phyloP scores from a whole-genome alignment of 1,284 basidiomycete genomes.

The Flammula alnicola region DNA sequence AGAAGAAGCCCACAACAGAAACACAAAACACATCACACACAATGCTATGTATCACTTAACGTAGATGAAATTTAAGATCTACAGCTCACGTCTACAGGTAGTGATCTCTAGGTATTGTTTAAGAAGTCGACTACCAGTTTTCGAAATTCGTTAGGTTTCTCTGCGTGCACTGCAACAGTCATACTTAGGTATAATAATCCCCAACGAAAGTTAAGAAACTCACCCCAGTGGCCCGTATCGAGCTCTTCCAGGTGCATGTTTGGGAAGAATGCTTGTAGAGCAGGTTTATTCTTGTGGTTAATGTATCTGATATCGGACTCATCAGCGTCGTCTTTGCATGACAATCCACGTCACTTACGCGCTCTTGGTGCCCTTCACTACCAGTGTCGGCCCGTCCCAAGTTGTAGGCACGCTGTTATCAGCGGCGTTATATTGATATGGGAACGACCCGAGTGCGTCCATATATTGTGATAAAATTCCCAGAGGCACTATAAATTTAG shows the following conservation, averaged over 20 bases:
- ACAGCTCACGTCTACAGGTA: too few species aligned
- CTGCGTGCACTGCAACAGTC: slow-evolving; percentile 28
- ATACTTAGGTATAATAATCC: not conserved
- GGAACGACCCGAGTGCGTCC: slow-evolving; percentile 75
- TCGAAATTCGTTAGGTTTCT: slow-evolving; percentile 28
- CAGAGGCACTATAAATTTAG: slow-evolving; percentile 77
- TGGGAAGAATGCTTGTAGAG: slow-evolving; percentile 29
- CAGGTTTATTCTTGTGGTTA: slow-evolving; percentile 27
- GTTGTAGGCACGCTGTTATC: slow-evolving; percentile 20
- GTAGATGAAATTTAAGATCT: too few species aligned
- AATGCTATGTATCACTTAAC: too few species aligned
- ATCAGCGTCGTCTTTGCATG: not conserved
- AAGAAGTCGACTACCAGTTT: slow-evolving; percentile 28
- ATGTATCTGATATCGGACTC: slow-evolving; percentile 25
- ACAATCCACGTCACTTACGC: slow-evolving; percentile 47
- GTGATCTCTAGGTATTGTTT: not conserved
- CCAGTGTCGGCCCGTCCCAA: slow-evolving; percentile 71
- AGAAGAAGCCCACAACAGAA: not conserved
- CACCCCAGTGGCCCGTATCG: slow-evolving; percentile 35
- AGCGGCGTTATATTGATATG: slow-evolving; percentile 46
- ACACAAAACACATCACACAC: too few species aligned
- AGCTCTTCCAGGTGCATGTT: slow-evolving; percentile 24
- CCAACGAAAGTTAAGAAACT: not conserved
- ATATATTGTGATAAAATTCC: slow-evolving; percentile 67
- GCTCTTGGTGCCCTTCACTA: slow-evolving; percentile 82